phyloP scores from a whole-genome alignment of 1,139 yeast genomes.

The Protomyces arabidopsidicola region DNA sequence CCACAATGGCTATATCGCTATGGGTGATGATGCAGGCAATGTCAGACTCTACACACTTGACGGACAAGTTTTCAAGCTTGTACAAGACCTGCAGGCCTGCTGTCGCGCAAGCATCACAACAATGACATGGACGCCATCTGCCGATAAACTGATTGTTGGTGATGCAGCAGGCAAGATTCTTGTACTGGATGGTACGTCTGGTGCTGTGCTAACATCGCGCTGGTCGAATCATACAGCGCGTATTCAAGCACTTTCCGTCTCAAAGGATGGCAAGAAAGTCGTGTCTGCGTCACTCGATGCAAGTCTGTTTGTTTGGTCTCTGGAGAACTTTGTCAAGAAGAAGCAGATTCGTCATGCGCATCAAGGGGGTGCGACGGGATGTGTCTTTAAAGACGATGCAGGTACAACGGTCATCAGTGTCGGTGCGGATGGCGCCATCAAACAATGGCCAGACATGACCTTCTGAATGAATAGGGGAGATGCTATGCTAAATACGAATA shows the following conservation, averaged over 20 bases:
- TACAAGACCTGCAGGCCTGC: neutral
- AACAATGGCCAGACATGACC: conserved; percentile 52
- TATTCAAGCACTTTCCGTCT: conserved; percentile 75
- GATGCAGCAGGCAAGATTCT: conserved; percentile 77
- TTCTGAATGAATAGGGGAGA: neutral
- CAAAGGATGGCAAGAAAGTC: conserved; percentile 62
- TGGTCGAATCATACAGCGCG: conserved; percentile 94
- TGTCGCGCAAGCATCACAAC: conserved; percentile 52
- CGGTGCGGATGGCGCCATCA: conserved; percentile 80
- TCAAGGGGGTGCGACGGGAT: conserved; percentile 75
- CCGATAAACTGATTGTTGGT: conserved; percentile 70
- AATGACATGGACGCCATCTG: conserved; percentile 67
- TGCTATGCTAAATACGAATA: neutral
- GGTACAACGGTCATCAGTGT: conserved; percentile 46
- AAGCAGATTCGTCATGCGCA: conserved; percentile 75
- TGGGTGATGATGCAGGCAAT: conserved; percentile 26
- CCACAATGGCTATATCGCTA: conserved; percentile 35
- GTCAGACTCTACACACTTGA: conserved; percentile 24
- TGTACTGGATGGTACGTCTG: conserved; percentile 55
- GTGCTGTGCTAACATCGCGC: conserved; percentile 67
- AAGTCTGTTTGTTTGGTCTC: conserved; percentile 72
- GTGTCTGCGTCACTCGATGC: conserved; percentile 83
- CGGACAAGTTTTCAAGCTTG: neutral
- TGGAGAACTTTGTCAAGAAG: conserved; percentile 69
- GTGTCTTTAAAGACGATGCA: conserved; percentile 60